These are phyloP conservation scores for Geotrichum europaeum DNA, from an alignment of 1,139 yeast genomes.

Conservation along the genomic window DNA sequence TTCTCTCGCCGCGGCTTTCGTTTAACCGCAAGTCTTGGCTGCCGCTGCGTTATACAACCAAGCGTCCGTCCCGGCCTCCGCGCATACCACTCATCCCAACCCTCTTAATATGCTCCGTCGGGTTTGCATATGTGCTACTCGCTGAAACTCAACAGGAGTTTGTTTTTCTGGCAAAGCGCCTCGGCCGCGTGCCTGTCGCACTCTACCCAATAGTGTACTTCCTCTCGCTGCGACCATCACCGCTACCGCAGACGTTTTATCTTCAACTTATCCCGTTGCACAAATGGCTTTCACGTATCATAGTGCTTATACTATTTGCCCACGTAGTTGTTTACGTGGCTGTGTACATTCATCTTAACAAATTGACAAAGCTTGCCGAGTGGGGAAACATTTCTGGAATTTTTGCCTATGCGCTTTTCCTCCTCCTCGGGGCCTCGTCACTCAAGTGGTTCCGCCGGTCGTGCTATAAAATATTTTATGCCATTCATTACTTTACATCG, in stretches of 20 bases:
- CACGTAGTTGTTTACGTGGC: constrained; percentile 61
- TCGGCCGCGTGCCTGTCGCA: constrained; percentile 74
- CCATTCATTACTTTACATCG: constrained; percentile 60
- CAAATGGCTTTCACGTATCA: constrained; percentile 77
- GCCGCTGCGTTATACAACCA: not conserved
- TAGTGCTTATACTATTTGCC: constrained; percentile 53
- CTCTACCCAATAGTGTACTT: constrained; percentile 67
- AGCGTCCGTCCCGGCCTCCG: constrained; percentile 6
- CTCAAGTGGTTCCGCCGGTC: constrained; percentile 51
- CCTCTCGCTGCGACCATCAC: constrained; percentile 68
- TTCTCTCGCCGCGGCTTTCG: constrained; percentile 1
- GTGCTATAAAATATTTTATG: constrained; percentile 54
- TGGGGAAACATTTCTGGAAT: constrained; percentile 58
- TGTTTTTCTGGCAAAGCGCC: constrained; percentile 61
- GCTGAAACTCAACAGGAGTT: constrained; percentile 42
- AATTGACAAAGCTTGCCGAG: constrained; percentile 47
- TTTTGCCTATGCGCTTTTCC: constrained; percentile 55
- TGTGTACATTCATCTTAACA: constrained; percentile 45
- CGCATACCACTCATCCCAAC: constrained; percentile 5
- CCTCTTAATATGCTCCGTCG: constrained; percentile 24
- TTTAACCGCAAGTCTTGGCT: not conserved
- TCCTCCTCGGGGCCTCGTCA: constrained; percentile 55
- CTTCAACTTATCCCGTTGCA: constrained; percentile 71
- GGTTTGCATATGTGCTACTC: constrained; percentile 20
- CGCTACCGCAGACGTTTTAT: constrained; percentile 66